Evolutionary conservation across 345 rosid genomes (phyloP), one percentile per base, ranked within the genome.

Genomic region (Aurinia saxatilis): DNA sequence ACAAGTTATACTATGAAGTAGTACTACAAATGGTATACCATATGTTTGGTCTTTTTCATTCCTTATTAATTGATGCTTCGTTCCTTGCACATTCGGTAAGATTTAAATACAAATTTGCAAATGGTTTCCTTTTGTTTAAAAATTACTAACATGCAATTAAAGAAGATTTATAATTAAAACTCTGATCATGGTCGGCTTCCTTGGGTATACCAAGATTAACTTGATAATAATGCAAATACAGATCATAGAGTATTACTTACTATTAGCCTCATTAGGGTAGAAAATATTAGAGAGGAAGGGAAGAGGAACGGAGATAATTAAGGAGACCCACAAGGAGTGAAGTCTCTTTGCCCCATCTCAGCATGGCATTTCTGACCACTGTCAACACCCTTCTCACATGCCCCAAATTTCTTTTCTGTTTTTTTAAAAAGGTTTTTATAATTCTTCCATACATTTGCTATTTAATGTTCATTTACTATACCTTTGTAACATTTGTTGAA

Each of bases 251-350:
- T 60, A 68, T 25, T 23, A 35, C 35, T 40, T 40, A 50, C 46
- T 50, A 16, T 34, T 60, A 27, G 5, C 3, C 27, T 23, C 3
- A 23, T 2, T 3, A 12, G 38, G 11, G 40, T 60, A 35, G 19
- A 48, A 50, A 41, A n/a, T n/a, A n/a, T n/a, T 25, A 48, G n/a
- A 35, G 8, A 14, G 67, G 73, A 68, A 68, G 50, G 41, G 62
- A 53, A 69, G 67, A 69, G 61, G 68, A 62, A 70, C 47, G 46
- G 68, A 54, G 63, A 54, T 7, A 46, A 61, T 70, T 60, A 70
- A 70, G 27, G 74, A 70, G 74, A 62, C 63, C 67, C 74, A 70
- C 68, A 70, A 70, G 74, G 57, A 70, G 68, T 70, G 68, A 70
- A 62, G 25, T 42, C 63, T 70, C 51, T 37, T 70, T 70, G 68